phyloP scores from a whole-genome alignment of 441 rosid genomes.

The Mallotus repandus region DNA sequence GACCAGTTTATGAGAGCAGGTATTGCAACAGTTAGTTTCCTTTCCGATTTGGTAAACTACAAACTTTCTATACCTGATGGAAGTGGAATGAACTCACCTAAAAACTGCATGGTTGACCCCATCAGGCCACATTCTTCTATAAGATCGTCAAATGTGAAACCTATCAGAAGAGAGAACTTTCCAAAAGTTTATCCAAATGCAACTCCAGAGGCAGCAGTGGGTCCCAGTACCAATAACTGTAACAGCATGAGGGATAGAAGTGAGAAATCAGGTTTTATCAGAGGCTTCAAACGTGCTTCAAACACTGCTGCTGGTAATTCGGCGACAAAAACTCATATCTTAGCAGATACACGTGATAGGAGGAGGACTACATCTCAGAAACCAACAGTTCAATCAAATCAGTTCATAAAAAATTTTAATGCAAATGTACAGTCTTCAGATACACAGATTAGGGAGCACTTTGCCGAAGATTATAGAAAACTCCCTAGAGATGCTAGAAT shows the following conservation, averaged over 20 bases:
- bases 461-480: conserved; percentile 33
- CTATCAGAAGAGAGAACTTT: conserved; percentile 49
- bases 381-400: conserved; percentile 38
- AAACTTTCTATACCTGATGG: conserved; percentile 52
- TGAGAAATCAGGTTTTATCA: conserved; percentile 36
- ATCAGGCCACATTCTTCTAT: conserved; percentile 41
- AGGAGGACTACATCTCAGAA: conserved; percentile 45
- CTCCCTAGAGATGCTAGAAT: conserved; percentile 46
- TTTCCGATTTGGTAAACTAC: conserved; percentile 55
- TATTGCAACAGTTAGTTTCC: conserved; percentile 48
- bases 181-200: conserved; percentile 52
- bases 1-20: conserved; percentile 65
- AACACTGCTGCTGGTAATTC: conserved; percentile 33
- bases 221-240: conserved; percentile 33
- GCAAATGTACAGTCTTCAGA: conserved; percentile 36
- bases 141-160: conserved; percentile 52
- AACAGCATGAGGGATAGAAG: conserved; percentile 42
- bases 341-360: conserved; percentile 36
- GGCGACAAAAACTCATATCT: conserved; percentile 26
- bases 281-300: conserved; percentile 47
- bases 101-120: conserved; percentile 61
- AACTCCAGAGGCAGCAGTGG: conserved; percentile 37
- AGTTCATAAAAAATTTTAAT: conserved; percentile 32
- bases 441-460: conserved; percentile 35
- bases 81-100: conserved; percentile 36